phyloP scores from a whole-genome alignment of 352 stramenopile genomes.

The Pythium monospermum region DNA sequence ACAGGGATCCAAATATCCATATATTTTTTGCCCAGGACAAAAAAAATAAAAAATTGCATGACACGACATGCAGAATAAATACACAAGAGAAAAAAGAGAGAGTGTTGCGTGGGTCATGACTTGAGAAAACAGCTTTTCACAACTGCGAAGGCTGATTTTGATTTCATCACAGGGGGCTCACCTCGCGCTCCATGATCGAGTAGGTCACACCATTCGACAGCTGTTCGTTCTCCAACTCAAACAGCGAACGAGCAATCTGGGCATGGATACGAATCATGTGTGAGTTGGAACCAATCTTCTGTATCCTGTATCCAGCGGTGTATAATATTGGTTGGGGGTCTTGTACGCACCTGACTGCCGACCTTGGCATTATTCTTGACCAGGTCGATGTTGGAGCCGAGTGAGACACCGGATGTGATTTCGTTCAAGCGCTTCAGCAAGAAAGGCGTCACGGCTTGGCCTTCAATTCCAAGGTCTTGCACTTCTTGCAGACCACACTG shows the following conservation, averaged over 20 bases:
- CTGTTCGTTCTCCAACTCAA: conserved; percentile 48
- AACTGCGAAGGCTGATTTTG: too few species aligned
- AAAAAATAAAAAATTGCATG: neutral
- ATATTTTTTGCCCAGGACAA: too few species aligned
- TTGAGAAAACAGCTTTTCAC: conserved; percentile 6
- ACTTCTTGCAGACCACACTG: conserved; percentile 82
- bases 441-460: conserved; percentile 94
- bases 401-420: conserved; percentile 89
- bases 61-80: neutral
- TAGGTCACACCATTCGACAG: conserved; percentile 21
- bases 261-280: conserved; percentile 1
- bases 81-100: conserved; percentile 8
- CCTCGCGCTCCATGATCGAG: conserved; percentile 44
- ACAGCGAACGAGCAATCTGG: conserved; percentile 60
- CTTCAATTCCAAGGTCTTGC: conserved; percentile 77
- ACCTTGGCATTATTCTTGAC: conserved; percentile 96
- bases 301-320: too few species aligned
- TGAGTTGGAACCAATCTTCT: too few species aligned
- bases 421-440: conserved; percentile 88
- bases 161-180: conserved; percentile 27
- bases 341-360: conserved; percentile 87
- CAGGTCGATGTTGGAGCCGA: conserved; percentile 95
- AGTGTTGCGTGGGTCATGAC: neutral
- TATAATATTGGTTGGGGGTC: too few species aligned
- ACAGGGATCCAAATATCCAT: too few species aligned